Base-by-base conservation (phyloP, 805 yeast species). In the Candida ponderosae region DNA sequence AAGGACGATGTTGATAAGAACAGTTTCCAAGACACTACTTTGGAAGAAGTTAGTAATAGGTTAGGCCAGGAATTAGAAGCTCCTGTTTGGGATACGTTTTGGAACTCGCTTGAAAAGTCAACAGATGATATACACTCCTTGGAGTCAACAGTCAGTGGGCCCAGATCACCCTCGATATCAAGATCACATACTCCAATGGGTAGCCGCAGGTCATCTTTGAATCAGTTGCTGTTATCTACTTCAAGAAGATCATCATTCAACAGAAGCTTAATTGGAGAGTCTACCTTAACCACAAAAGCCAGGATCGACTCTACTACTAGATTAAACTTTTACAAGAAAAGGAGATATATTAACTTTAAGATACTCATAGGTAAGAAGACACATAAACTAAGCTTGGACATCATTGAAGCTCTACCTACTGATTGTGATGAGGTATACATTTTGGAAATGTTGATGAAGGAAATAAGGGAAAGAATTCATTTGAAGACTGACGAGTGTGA, bases 101-200 rank as follows among this genome's bases (percentile, higher is more conserved):
- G 60, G 66, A 57, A 35, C 36, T 48, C 54, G 3, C 42, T 57
- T 42, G 60, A 56, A 28, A 50, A 46, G 34, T 53, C 59, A 4
- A 49, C 44, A 16, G 56, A 48, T 29, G 58, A 54, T 28, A 46
- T 53, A 28, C 51, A 52, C 18, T 39, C 29, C 30, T 40, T 55
- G 38, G 51, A 50, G 35, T 41, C 48, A 23, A 47, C 45, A 29
- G 47, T 54, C 21, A 28, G 20, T 28, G 39, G 49, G 2, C 16
- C 35, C 11, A 44, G 42, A 29, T 43, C 53, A 3, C 53, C 58
- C 10, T 24, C 37, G 2, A 40, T 40, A 3, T 51, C 56, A 5
- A 43, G 55, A 33, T 46, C 57, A 3, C 45, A 45, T 7, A 48
- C 53, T 3, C 57, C 55, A 6, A 36, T 15, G 3, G 14, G n/a